Evolutionary conservation across 2,329 filamentous ascomycete genomes (phyloP), one percentile per base, ranked within the genome.

Genomic region (Rutstroemia sp.): DNA sequence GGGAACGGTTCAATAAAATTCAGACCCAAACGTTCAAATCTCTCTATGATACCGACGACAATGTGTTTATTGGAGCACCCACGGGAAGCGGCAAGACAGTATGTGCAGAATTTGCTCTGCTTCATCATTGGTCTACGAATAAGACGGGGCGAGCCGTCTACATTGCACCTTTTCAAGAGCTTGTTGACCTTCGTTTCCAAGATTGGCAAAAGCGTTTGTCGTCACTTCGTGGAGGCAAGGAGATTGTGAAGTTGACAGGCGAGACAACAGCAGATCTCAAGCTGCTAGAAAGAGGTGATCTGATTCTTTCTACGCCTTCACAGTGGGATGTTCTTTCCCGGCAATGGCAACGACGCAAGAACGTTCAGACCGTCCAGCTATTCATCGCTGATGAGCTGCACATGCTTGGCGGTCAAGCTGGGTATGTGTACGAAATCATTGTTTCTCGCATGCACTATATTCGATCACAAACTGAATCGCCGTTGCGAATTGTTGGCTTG

Each of bases 401-500:
- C 69, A 86, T 97, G 76, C 79, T 99, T 30, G 94, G 92, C 58
- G 92, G 91, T 14, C 83, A 86, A 52, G 81, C 83, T 61, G 95
- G 94, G 30, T 95, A 92, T 70, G 80, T 95, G 30, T 99, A 99
- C 72, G 94, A 99, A 75, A 88, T 94, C 52, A 86, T 99, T 52
- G 89, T 99, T n/a, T 96, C 94, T 60, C 87, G 94, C 52, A 96
- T 97, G 88, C 91, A 96, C 70, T 94, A 94, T 62, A 96, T 99
- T 69, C 87, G 90, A 58, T 86, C 90, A 1, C 90, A 96, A 70
- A 87, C 90, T 0, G 88, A 95, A 70, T 84, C 87, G 41, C 83
- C 87, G 9, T 80, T 97, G 75, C 86, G 94, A 52, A 92, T 97
- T 48, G 75, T 99, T 54, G 94, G 91, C 2, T 75, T 99, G 59